phyloP scores from a whole-genome alignment of 345 rosid genomes.

The Populus pruinosa region DNA sequence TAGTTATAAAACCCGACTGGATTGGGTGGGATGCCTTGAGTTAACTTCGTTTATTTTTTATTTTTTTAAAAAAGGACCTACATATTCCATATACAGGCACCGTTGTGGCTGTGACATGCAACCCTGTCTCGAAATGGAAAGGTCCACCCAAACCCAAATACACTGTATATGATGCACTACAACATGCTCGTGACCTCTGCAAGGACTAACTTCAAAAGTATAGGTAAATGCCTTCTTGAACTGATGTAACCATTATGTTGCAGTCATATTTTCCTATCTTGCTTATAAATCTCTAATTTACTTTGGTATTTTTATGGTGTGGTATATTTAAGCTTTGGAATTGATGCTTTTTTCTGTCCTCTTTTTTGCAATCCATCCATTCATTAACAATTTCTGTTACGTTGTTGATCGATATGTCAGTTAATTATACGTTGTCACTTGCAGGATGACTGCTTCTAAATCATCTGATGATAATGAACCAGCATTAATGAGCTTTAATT shows the following conservation, averaged over 20 bases:
- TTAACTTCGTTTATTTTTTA: too few species aligned
- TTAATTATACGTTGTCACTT: conserved; percentile 20
- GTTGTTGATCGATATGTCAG: not conserved
- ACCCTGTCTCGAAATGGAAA: conserved; percentile 83
- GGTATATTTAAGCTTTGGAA: not conserved
- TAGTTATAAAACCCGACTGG: too few species aligned
- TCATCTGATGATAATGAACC: conserved; percentile 43
- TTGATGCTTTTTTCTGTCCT: not conserved
- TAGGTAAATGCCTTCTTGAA: conserved; percentile 40
- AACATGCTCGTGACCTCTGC: conserved; percentile 67
- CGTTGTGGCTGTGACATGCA: conserved; percentile 89
- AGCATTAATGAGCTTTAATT: conserved; percentile 67
- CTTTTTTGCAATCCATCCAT: not conserved
- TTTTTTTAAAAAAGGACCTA: not conserved
- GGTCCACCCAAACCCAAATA: conserved; percentile 87
- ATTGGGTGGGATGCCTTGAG: too few species aligned
- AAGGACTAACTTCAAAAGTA: conserved; percentile 64
- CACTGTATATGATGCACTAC: conserved; percentile 64
- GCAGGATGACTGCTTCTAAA: conserved; percentile 47
- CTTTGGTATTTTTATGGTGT: not conserved
- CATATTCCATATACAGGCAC: conserved; percentile 80
- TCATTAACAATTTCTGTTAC: not conserved
- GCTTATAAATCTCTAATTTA: not conserved
- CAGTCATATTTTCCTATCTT: not conserved
- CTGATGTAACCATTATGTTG: not conserved